A percentile compares a stretch with the other conserved stretches of the same genome.
Evolutionary conservation across 805 yeast species (phyloP).

Genomic region (Ogataea thermomethanolica): DNA sequence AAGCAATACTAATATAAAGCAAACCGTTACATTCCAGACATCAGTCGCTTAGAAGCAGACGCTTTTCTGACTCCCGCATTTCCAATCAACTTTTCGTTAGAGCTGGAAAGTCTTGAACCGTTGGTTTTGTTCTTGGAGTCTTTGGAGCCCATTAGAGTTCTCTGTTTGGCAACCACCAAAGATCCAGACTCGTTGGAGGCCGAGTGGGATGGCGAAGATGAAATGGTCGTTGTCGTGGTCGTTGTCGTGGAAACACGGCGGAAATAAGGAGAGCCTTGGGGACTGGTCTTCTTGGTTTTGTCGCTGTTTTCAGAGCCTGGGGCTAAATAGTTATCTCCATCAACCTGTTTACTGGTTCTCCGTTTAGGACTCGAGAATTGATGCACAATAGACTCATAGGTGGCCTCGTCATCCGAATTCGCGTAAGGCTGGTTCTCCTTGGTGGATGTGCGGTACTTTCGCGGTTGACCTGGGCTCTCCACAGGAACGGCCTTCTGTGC

Average conservation of each 20-base stretch:
- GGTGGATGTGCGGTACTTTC: slow-evolving; percentile 52
- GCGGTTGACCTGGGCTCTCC: slow-evolving; percentile 96
- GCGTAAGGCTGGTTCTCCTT: slow-evolving; percentile 30
- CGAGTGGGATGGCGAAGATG: slow-evolving; percentile 30
- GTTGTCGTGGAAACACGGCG: slow-evolving; percentile 49
- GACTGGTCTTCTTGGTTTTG: slow-evolving; percentile 16
- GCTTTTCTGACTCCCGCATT: slow-evolving; percentile 36
- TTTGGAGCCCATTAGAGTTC: slow-evolving; percentile 22
- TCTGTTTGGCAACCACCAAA: slow-evolving; percentile 29
- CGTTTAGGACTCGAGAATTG: slow-evolving; percentile 25
- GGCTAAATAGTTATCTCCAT: slow-evolving; percentile 30
- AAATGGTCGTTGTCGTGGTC: slow-evolving; percentile 41
- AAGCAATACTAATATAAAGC: slow-evolving; percentile 2
- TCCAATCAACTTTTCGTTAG: slow-evolving; percentile 32
- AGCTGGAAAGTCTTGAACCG: slow-evolving; percentile 24
- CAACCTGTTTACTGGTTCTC: slow-evolving; percentile 13
- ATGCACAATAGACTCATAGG: slow-evolving; percentile 24
- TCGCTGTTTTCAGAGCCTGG: slow-evolving; percentile 16
- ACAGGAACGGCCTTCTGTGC: slow-evolving; percentile 76
- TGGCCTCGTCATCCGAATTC: slow-evolving; percentile 36
- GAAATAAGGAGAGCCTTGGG: slow-evolving; percentile 35
- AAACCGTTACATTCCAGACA: slow-evolving; percentile 19
- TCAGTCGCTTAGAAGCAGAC: slow-evolving; percentile 28
- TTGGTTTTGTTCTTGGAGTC: slow-evolving; percentile 19
- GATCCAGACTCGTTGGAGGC: slow-evolving; percentile 15